Conservation (phyloP, 768 basidiomycete species). For the Boletus vermiculosoides region DNA sequence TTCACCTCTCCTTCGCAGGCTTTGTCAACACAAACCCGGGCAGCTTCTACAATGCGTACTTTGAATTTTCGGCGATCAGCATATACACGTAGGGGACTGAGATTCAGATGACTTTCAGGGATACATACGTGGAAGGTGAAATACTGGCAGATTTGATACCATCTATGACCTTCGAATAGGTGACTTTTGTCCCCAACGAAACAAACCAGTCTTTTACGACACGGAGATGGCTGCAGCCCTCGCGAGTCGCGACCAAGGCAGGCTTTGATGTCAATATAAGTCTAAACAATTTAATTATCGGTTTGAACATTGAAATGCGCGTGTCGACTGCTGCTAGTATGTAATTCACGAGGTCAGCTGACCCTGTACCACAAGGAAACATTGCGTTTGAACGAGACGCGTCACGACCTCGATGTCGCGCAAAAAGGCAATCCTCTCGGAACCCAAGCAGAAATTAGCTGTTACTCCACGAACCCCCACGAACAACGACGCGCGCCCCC, state of each 20-base stretch:
- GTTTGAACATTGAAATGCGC: neutral
- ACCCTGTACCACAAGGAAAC: neutral
- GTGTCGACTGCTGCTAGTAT: neutral
- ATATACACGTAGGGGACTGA: constrained; percentile 39
- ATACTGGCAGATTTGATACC: constrained; percentile 11
- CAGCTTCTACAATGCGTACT: constrained; percentile 69
- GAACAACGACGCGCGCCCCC: neutral
- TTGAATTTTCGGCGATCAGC: constrained; percentile 62
- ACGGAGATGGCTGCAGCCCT: neutral
- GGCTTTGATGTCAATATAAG: neutral
- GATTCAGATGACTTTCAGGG: neutral
- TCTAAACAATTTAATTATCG: neutral
- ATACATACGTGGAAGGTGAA: neutral
- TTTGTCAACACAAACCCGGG: constrained; percentile 45
- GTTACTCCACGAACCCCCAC: neutral
- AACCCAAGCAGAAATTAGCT: neutral
- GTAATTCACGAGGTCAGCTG: constrained; percentile 14
- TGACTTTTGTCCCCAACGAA: neutral
- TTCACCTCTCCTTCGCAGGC: constrained; percentile 34
- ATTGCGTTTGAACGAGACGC: neutral
- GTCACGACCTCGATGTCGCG: constrained; percentile 13
- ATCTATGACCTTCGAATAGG: neutral
- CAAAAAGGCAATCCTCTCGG: constrained; percentile 1
- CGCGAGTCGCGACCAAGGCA: neutral
- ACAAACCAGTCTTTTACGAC: neutral